These are phyloP conservation scores for Labyrinthula sp. DNA, from an alignment of 352 stramenopile genomes.

Conservation along the genomic window DNA sequence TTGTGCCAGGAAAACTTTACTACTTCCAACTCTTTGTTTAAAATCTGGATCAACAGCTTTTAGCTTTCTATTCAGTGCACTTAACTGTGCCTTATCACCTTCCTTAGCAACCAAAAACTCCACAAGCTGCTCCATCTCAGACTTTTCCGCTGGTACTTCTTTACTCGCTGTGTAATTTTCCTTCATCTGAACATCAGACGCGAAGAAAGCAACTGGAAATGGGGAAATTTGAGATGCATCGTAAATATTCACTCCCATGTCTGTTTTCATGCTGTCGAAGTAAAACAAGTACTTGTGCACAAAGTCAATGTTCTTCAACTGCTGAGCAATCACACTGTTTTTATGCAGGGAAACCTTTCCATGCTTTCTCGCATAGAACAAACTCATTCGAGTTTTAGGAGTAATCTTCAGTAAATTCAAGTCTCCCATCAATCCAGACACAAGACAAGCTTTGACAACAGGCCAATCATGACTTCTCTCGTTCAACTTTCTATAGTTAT, in stretches of 20 bases:
- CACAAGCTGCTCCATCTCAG: not conserved
- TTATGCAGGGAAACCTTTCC: slow-evolving; percentile 1
- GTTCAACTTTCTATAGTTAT: slow-evolving; percentile 1
- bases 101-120: slow-evolving; percentile 2
- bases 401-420: slow-evolving; percentile 35
- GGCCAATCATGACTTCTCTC: slow-evolving; percentile 8
- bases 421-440: slow-evolving; percentile 50
- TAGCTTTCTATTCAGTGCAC: slow-evolving; percentile 9
- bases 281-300: slow-evolving; percentile 11
- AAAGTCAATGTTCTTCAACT: not conserved
- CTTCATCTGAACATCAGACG: slow-evolving; percentile 7
- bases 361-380: slow-evolving; percentile 24
- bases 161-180: not conserved
- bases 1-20: too few species aligned
- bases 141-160: not conserved
- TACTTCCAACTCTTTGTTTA: too few species aligned
- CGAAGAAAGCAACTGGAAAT: slow-evolving; percentile 20
- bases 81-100: slow-evolving; percentile 1
- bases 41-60: slow-evolving; percentile 9
- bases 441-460: slow-evolving; percentile 45
- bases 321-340: slow-evolving; percentile 6
- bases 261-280: slow-evolving; percentile 21
- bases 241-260: slow-evolving; percentile 8
- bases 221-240: slow-evolving; percentile 15
- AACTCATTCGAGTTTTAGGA: not conserved